phyloP scores from a whole-genome alignment of 225 moss, liverwort and hornwort genomes.

The Lunularia cruciata region DNA sequence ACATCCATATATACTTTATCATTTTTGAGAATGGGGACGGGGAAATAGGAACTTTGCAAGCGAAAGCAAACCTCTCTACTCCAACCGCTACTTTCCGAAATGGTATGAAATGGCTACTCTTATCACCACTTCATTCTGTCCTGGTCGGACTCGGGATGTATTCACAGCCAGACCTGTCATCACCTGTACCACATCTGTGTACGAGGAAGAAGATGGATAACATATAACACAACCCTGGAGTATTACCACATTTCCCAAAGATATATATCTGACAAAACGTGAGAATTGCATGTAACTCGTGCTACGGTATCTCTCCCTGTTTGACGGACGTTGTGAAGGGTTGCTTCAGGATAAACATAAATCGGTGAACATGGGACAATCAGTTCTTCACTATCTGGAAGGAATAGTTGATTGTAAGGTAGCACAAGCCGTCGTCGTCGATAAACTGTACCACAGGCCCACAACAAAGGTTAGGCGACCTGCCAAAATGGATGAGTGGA shows the following conservation, averaged over 20 bases:
- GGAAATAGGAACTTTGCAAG: not conserved
- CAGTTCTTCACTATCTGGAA: conserved; percentile 63
- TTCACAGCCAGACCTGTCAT: not conserved
- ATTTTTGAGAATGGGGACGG: not conserved
- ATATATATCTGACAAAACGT: not conserved
- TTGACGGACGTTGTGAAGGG: conserved; percentile 2
- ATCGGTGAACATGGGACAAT: not conserved
- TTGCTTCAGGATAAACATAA: not conserved
- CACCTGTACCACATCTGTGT: not conserved
- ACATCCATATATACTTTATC: conserved; percentile 8
- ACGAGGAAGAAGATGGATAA: not conserved
- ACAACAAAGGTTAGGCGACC: not conserved
- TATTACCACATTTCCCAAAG: not conserved
- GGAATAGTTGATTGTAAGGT: conserved; percentile 82
- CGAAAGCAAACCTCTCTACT: not conserved
- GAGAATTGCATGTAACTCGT: not conserved
- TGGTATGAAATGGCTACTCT: not conserved
- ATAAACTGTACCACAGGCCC: conserved; percentile 50
- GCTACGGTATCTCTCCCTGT: not conserved
- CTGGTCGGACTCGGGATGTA: not conserved
- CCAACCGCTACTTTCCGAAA: not conserved
- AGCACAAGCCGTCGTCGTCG: conserved; percentile 77
- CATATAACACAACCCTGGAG: not conserved
- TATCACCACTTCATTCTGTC: conserved; percentile 4
- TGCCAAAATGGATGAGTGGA: too few relatives aligned